Evolutionary conservation across 2,329 filamentous ascomycete species (phyloP).

Genomic region (Dothideomycetidae sp.): DNA sequence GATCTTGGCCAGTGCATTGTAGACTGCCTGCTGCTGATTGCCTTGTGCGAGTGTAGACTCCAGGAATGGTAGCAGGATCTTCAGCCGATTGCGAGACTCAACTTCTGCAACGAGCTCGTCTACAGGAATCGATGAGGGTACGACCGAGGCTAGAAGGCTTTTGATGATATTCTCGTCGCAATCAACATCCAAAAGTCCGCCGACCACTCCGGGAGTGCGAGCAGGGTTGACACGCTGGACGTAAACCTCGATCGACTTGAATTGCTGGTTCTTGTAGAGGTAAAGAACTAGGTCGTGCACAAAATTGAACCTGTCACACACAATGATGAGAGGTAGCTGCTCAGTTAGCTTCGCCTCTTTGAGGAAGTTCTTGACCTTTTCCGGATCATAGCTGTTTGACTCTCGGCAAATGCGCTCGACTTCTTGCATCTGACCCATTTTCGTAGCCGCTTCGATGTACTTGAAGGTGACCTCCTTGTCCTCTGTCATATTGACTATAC

Average conservation of each 20-base stretch:
- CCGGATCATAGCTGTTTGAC: constrained; percentile 74
- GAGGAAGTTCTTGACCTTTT: constrained; percentile 98
- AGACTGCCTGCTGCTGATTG: constrained; percentile 92
- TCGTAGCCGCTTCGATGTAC: constrained; percentile 94
- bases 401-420: constrained; percentile 96
- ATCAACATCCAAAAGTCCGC: constrained; percentile 87
- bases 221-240: constrained; percentile 92
- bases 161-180: constrained; percentile 97
- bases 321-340: constrained; percentile 90
- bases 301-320: constrained; percentile 99
- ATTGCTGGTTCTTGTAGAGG: constrained; percentile 97
- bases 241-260: constrained; percentile 96
- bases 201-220: constrained; percentile 81
- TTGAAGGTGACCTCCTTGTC: constrained; percentile 97
- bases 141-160: constrained; percentile 70
- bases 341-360: constrained; percentile 89
- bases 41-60: constrained; percentile 79
- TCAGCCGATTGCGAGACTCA: constrained; percentile 88
- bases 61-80: constrained; percentile 89
- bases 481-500: constrained; percentile 92
- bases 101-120: constrained; percentile 89
- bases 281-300: constrained; percentile 93
- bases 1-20: constrained; percentile 95
- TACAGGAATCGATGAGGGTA: constrained; percentile 74
- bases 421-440: constrained; percentile 84